A percentile compares a stretch with the other conserved stretches of the same genome.
Evolutionary conservation across 768 basidiomycete genomes (phyloP).

Genomic region (Cubamyces sp.): DNA sequence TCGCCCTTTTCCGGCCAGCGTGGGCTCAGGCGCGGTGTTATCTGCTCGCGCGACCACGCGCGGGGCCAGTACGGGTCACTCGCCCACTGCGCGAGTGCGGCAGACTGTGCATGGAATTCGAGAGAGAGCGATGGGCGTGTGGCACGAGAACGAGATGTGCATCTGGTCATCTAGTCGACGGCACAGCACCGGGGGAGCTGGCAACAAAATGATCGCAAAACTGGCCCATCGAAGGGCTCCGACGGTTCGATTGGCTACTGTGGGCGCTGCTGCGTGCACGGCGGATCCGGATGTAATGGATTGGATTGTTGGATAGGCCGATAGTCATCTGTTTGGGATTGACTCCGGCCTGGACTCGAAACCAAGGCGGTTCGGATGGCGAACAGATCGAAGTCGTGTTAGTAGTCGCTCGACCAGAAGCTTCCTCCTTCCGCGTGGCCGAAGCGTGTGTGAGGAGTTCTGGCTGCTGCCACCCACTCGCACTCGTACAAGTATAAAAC

Average conservation of each 20-base stretch:
- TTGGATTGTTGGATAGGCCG: too few relatives aligned
- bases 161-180: too few relatives aligned
- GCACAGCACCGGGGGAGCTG: too few relatives aligned
- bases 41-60: not conserved
- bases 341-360: too few relatives aligned
- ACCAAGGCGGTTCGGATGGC: not conserved
- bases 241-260: too few relatives aligned
- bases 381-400: not conserved
- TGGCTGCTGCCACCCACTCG: not conserved
- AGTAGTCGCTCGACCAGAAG: constrained; percentile 8
- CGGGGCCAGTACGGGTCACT: not conserved
- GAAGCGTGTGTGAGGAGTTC: constrained; percentile 1
- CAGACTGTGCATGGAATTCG: not conserved
- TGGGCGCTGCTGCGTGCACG: too few relatives aligned
- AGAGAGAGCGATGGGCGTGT: too few relatives aligned
- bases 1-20: constrained; percentile 12
- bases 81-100: not conserved
- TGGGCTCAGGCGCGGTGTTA: not conserved
- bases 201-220: too few relatives aligned
- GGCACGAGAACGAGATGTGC: too few relatives aligned
- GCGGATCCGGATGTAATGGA: too few relatives aligned
- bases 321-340: too few relatives aligned
- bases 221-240: too few relatives aligned
- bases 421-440: constrained; percentile 20
- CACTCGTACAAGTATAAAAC: constrained; percentile 12